Conservation (phyloP, 2,329 filamentous ascomycete genomes). For the Colletotrichum liaoningense region DNA sequence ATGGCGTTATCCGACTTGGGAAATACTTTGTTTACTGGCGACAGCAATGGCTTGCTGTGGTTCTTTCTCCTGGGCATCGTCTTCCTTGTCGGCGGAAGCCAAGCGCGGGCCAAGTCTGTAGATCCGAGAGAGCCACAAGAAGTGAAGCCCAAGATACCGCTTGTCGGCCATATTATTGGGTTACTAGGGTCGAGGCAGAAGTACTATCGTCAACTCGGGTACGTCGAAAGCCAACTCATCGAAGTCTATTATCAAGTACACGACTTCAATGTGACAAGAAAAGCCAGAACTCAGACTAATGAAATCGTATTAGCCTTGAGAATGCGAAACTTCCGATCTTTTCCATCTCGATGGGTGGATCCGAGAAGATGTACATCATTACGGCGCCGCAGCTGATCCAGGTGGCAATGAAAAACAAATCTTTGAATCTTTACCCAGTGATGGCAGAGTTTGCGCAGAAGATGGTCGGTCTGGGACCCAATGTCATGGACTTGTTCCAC, state of each 20-base stretch:
- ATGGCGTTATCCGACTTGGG: not conserved
- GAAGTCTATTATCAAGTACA: not conserved
- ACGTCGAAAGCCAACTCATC: conserved; percentile 22
- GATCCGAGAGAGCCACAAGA: conserved; percentile 55
- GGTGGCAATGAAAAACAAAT: conserved; percentile 53
- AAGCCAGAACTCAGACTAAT: not conserved
- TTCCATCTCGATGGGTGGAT: conserved; percentile 55
- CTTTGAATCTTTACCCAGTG: conserved; percentile 57
- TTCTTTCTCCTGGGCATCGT: not conserved
- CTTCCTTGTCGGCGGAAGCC: not conserved
- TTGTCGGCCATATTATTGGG: conserved; percentile 59
- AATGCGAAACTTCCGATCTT: conserved; percentile 49
- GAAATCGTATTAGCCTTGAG: conserved; percentile 8
- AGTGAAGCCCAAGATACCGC: conserved; percentile 52
- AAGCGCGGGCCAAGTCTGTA: not conserved
- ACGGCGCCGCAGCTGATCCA: conserved; percentile 53
- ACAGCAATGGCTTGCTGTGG: not conserved
- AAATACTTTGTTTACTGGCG: not conserved
- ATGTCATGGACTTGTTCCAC: conserved; percentile 50
- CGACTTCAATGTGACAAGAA: not conserved
- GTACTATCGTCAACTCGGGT: conserved; percentile 54
- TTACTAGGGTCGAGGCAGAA: conserved; percentile 49
- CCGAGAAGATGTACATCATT: conserved; percentile 56
- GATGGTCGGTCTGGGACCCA: conserved; percentile 49
- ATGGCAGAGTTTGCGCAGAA: conserved; percentile 49